Evolutionary conservation across 2,329 filamentous ascomycete genomes (phyloP).

Genomic region (Pseudogymnoascus sp.): DNA sequence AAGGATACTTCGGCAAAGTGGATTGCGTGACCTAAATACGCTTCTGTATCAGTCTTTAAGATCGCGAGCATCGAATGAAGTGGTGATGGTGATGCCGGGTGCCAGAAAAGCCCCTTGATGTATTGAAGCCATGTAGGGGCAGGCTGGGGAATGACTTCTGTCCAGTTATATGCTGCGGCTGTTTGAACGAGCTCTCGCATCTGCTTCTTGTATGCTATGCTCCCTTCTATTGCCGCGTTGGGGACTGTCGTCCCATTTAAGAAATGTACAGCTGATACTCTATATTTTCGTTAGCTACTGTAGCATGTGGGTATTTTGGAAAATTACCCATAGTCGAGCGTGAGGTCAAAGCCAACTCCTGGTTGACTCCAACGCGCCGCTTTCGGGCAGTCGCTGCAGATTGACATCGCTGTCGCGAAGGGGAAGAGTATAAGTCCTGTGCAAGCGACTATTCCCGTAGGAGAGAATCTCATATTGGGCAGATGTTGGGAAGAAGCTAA

Average conservation of each 20-base stretch:
- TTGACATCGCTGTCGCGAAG: not conserved
- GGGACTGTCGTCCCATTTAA: not conserved
- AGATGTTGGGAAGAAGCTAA: not conserved
- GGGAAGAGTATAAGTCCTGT: not conserved
- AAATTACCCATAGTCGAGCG: not conserved
- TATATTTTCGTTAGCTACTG: not conserved
- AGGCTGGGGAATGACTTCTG: not conserved
- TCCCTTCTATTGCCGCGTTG: not conserved
- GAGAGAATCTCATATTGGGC: not conserved
- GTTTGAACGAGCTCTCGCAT: not conserved
- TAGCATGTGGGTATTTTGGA: not conserved
- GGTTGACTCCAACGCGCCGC: not conserved
- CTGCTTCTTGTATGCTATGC: not conserved
- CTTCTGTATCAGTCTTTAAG: not conserved
- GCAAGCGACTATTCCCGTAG: not conserved
- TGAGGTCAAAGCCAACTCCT: not conserved
- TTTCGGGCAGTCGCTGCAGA: not conserved
- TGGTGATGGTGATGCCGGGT: not conserved
- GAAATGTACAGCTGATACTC: not conserved
- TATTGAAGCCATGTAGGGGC: not conserved
- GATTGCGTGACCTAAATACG: not conserved
- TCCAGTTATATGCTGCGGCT: not conserved
- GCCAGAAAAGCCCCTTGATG: not conserved
- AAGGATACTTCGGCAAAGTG: not conserved
- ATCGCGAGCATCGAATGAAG: not conserved